These are phyloP conservation scores for Chrysoporthe deuterocubensis DNA, from an alignment of 2,329 filamentous ascomycete genomes.

Conservation along the genomic window DNA sequence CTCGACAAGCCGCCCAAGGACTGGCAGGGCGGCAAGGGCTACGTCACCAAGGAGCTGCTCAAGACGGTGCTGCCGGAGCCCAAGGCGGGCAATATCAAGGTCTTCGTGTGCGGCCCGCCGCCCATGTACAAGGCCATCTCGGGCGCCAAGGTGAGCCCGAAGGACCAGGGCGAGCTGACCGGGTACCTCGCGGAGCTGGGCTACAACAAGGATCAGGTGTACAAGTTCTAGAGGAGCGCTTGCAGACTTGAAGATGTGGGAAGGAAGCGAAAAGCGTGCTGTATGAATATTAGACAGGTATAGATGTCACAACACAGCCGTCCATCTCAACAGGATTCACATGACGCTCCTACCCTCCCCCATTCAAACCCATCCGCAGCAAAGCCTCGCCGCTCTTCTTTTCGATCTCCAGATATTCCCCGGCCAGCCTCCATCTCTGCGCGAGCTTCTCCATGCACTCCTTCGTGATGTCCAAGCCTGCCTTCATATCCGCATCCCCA, in stretches of 20 bases:
- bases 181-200: constrained; percentile 85
- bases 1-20: constrained; percentile 81
- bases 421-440: constrained; percentile 42
- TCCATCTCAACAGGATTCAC: background rate
- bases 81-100: constrained; percentile 88
- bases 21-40: constrained; percentile 79
- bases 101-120: constrained; percentile 94
- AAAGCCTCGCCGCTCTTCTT: constrained; percentile 23
- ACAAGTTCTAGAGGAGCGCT: constrained; percentile 73
- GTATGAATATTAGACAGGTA: constrained; percentile 7
- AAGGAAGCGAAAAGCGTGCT: background rate
- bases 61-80: constrained; percentile 95
- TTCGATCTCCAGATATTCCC: constrained; percentile 42
- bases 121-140: constrained; percentile 92
- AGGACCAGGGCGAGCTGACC: constrained; percentile 88
- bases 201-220: constrained; percentile 78
- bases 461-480: constrained; percentile 37
- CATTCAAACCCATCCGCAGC: background rate
- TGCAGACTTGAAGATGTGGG: background rate
- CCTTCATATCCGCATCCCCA: constrained; percentile 38
- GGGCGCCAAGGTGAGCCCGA: constrained; percentile 86
- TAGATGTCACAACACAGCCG: background rate
- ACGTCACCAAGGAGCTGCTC: constrained; percentile 86
- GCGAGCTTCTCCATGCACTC: constrained; percentile 37
- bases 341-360: background rate